Base-by-base conservation (phyloP, 2,329 filamentous ascomycete genomes). In the Hypocrella siamensis region DNA sequence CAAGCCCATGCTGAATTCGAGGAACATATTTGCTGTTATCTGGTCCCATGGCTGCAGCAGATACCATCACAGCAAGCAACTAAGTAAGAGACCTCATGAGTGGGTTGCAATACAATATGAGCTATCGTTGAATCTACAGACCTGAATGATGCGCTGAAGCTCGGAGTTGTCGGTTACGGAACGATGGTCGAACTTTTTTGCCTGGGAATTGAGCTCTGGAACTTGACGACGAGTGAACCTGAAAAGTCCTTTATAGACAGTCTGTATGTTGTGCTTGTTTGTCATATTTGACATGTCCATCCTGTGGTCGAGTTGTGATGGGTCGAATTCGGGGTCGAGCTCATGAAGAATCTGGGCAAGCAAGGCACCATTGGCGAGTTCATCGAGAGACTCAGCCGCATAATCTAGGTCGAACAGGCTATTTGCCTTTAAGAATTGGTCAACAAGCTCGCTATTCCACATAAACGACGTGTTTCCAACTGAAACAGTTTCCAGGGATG, bases 31-130 rank as follows among this genome's bases (percentile, higher is more conserved):
- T 56, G 21, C 60, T 58, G 35, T 63, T 63, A 33, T 70, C 65
- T 17, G 69, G 64, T 10, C 72, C 73, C 46, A 67, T 63, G 39
- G 75, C 66, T 17, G 70, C 70, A n/a, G 75, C 55, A 11, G 51
- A 65, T 16, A 79, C 58, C 46, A 79, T 64, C 34, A 79, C 60
- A 36, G 71, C 70, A 26, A 79, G 57, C 31, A 79, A 58, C 58
- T 77, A 58, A 34, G 59, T 53, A 28, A 53, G 54, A 40, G 26
- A 21, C 11, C 8, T 12, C 17, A 25, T 37, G 4, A 31, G 33
- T 17, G 27, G n/a, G 3, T 28, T n/a, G 15, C 9, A 16, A 10
- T 18, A 17, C 27, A 18, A 10, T 18, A 10, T 11, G 16, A 28
- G 9, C n/a, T 8, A 16, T 28, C 25, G 7, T 31, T 8, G 8